phyloP scores from a whole-genome alignment of 1,284 basidiomycete species.

The Pholiota adiposa region DNA sequence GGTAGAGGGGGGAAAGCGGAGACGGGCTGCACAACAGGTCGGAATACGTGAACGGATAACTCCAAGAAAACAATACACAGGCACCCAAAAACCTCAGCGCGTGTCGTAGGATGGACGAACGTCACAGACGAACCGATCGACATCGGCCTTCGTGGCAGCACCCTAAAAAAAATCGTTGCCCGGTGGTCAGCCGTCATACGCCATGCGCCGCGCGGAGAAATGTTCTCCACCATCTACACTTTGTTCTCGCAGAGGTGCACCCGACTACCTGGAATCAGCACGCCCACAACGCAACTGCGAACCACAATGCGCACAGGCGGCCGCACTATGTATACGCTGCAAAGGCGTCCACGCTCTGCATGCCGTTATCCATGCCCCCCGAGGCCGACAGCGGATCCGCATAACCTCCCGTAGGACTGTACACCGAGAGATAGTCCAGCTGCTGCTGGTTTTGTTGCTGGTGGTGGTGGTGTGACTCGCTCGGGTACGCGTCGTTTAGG shows the following conservation, averaged over 20 bases:
- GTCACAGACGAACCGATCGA: not conserved
- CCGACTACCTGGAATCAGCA: not conserved
- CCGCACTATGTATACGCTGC: slow-evolving; percentile 19
- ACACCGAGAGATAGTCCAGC: slow-evolving; percentile 17
- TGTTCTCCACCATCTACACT: not conserved
- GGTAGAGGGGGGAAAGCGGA: not conserved
- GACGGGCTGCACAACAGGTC: not conserved
- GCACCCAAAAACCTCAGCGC: not conserved
- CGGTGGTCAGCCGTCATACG: not conserved
- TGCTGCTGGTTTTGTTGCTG: slow-evolving; percentile 17
- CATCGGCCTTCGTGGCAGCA: not conserved
- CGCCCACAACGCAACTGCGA: not conserved
- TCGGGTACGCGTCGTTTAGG: slow-evolving; percentile 14
- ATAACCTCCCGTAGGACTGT: slow-evolving; percentile 14
- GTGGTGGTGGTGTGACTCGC: slow-evolving; percentile 15
- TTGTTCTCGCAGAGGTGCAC: not conserved
- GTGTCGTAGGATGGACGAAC: not conserved
- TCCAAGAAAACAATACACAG: slow-evolving; percentile 4
- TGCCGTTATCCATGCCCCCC: slow-evolving; percentile 21
- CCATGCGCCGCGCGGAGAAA: not conserved
- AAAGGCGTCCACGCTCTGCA: slow-evolving; percentile 23
- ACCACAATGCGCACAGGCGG: not conserved
- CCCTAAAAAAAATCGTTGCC: not conserved
- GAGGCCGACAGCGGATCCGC: slow-evolving; percentile 16
- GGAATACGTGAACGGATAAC: slow-evolving; percentile 3